Evolutionary conservation across 139 green algal species (phyloP).

Genomic region (Volvox africanus): DNA sequence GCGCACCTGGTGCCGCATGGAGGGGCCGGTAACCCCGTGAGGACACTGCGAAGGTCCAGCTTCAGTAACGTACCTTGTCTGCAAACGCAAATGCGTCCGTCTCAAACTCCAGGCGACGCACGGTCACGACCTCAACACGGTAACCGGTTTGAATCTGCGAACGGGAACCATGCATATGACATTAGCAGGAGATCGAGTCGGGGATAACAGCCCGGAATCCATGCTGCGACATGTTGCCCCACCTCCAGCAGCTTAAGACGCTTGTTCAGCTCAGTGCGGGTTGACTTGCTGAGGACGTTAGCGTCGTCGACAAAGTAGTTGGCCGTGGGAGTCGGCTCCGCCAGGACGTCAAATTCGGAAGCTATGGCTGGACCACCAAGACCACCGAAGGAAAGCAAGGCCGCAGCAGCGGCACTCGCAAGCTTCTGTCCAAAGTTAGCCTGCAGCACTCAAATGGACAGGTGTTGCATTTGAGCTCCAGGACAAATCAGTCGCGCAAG

Average conservation of each 20-base stretch:
- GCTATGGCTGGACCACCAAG: conserved; percentile 51
- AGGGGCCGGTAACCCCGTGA: too few species aligned
- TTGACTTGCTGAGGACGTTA: conserved; percentile 84
- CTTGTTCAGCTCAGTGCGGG: conserved; percentile 80
- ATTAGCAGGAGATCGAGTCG: background rate
- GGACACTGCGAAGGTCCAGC: background rate
- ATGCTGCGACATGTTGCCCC: background rate
- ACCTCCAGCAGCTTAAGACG: conserved; percentile 87
- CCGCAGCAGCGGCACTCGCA: conserved; percentile 52
- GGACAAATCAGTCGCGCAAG: background rate
- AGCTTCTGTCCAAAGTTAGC: conserved; percentile 44
- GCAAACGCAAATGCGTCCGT: conserved; percentile 94
- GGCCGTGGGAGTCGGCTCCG: conserved; percentile 71
- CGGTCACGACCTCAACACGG: conserved; percentile 91
- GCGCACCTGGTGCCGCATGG: too few species aligned
- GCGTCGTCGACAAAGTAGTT: conserved; percentile 96
- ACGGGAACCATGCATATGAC: background rate
- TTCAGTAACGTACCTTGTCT: conserved; percentile 83
- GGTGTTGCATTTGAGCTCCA: too few species aligned
- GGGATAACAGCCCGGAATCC: background rate
- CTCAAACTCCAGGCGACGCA: conserved; percentile 97
- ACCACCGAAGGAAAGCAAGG: conserved; percentile 41
- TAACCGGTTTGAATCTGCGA: conserved; percentile 83
- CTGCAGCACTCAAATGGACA: background rate
- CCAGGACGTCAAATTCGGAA: conserved; percentile 92